phyloP scores from a whole-genome alignment of 73 alveolate species.

The Blepharisma japonicum region DNA sequence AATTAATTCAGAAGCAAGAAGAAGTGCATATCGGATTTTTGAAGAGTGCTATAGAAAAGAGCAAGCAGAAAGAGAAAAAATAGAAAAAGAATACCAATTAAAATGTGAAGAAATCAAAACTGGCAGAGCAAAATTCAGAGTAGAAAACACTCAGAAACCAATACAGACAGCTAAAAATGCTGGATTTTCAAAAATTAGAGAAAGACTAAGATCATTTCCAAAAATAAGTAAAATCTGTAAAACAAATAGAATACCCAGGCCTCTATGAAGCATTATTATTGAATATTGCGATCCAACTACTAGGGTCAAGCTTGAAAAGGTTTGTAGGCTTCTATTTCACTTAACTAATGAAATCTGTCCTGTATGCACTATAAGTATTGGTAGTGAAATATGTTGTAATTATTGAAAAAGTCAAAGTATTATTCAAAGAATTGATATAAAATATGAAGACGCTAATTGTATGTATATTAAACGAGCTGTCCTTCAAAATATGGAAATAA shows the following conservation, averaged over 20 bases:
- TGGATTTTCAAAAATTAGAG: background rate
- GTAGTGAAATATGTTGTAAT: background rate
- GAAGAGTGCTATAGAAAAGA: too few relatives aligned
- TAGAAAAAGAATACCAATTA: too few relatives aligned
- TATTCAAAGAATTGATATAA: background rate
- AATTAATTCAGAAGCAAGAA: too few relatives aligned
- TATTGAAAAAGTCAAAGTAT: background rate
- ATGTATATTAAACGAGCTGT: background rate
- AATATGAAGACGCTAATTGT: conserved; percentile 6
- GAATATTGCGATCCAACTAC: background rate
- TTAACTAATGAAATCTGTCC: background rate
- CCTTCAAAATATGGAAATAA: background rate
- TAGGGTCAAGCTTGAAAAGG: background rate
- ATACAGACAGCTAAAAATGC: too few relatives aligned
- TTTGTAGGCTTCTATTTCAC: background rate
- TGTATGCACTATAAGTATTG: background rate
- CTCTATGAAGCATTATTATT: conserved; percentile 16
- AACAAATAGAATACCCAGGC: conserved; percentile 18
- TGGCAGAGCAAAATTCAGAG: too few relatives aligned
- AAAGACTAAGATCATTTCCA: background rate
- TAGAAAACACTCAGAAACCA: too few relatives aligned
- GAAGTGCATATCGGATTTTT: too few relatives aligned
- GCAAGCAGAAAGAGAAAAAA: too few relatives aligned
- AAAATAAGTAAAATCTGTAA: background rate
- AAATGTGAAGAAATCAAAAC: too few relatives aligned